These are phyloP conservation scores for Dipteronia dyeriana DNA, from an alignment of 345 rosid genomes.

Conservation along the genomic window DNA sequence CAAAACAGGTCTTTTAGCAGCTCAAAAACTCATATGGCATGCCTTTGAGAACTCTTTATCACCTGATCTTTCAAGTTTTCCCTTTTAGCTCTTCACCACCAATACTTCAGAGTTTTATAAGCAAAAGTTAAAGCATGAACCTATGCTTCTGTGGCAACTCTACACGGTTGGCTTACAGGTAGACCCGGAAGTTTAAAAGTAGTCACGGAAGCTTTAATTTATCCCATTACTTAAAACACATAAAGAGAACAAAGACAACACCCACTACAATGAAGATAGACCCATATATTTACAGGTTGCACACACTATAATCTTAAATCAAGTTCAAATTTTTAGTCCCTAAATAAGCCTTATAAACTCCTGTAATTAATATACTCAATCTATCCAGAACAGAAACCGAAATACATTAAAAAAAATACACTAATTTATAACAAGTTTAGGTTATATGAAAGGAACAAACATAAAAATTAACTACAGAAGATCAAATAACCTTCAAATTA, in stretches of 20 bases:
- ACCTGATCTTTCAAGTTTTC: not conserved
- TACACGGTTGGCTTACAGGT: not conserved
- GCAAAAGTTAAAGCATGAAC: conserved; percentile 1
- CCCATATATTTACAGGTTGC: no score
- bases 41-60: not conserved
- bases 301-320: not conserved
- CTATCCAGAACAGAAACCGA: no score
- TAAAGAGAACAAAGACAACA: not conserved
- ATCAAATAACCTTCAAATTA: not conserved
- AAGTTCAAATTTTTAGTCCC: not conserved
- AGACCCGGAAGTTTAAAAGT: not conserved
- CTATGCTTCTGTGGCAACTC: not conserved
- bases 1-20: not conserved
- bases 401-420: not conserved
- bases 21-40: not conserved
- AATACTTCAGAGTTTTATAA: not conserved
- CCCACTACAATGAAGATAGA: not conserved
- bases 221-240: not conserved
- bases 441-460: not conserved
- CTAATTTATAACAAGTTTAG: not conserved
- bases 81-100: not conserved
- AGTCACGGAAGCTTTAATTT: not conserved
- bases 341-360: not conserved
- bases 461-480: not conserved
- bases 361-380: not conserved